Conservation (phyloP, 2,329 filamentous ascomycete genomes). For the Neofusicoccum ribis region DNA sequence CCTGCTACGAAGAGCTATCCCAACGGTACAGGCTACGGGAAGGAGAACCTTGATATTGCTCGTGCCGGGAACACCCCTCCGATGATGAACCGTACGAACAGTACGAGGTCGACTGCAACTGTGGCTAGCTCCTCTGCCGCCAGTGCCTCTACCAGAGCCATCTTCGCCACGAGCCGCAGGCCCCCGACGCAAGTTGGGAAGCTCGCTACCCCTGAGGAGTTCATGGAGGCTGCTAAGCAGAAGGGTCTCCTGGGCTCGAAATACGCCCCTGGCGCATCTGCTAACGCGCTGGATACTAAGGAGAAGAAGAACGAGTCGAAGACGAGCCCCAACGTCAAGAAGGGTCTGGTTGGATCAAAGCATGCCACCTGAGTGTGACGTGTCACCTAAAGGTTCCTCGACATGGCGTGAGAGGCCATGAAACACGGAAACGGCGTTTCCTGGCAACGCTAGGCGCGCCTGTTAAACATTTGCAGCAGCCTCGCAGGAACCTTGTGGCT, state of each 20-base stretch:
- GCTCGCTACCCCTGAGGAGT: not conserved
- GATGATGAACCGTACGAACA: constrained; percentile 4
- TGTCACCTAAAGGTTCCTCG: no score
- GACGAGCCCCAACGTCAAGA: not conserved
- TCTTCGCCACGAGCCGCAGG: not conserved
- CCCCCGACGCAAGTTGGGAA: not conserved
- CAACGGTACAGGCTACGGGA: no score
- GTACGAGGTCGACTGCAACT: not conserved
- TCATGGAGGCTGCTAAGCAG: constrained; percentile 5
- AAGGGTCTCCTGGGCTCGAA: not conserved
- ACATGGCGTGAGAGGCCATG: no score
- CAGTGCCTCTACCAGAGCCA: not conserved
- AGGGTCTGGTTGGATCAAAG: not conserved
- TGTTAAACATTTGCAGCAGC: no score
- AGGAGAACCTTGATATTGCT: not conserved
- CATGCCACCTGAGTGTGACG: not conserved
- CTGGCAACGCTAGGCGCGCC: no score
- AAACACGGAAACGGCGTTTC: no score
- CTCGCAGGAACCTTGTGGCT: no score
- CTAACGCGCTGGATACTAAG: not conserved
- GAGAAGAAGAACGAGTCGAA: not conserved
- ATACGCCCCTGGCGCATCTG: not conserved
- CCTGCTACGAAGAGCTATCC: not conserved
- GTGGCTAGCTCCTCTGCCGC: not conserved
- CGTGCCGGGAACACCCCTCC: not conserved